Evolutionary conservation across 2,329 filamentous ascomycete species (phyloP).

Genomic region (Pyrenophora graminea): DNA sequence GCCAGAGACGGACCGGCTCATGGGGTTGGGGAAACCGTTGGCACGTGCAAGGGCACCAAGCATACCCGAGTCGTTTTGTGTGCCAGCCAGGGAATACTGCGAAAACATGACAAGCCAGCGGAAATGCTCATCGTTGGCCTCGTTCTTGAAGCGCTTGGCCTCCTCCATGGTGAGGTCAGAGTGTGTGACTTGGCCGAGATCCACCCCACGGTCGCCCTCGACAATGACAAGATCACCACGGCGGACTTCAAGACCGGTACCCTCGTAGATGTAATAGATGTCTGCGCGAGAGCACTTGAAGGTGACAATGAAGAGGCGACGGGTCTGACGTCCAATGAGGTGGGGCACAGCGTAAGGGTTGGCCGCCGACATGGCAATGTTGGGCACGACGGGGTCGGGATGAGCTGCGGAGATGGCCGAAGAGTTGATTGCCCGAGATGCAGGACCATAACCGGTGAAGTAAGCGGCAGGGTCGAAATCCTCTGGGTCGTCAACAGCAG

Average conservation of each 20-base stretch:
- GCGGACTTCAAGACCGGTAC: conserved; percentile 87
- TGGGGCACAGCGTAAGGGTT: conserved; percentile 44
- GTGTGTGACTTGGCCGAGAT: conserved; percentile 88
- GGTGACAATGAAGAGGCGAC: conserved; percentile 77
- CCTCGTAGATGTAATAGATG: conserved; percentile 96
- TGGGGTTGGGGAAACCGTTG: conserved; percentile 36
- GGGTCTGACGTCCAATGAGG: conserved; percentile 35
- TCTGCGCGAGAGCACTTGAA: conserved; percentile 97
- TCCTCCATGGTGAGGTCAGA: conserved; percentile 86
- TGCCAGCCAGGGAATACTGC: conserved; percentile 53
- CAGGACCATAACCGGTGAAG: conserved; percentile 45
- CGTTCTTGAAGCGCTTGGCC: conserved; percentile 86
- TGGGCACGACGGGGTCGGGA: conserved; percentile 37
- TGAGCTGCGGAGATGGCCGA: conserved; percentile 44
- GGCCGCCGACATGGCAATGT: conserved; percentile 23
- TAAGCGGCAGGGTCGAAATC: conserved; percentile 49
- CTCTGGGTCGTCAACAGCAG: conserved; percentile 63
- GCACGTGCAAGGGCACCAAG: conserved; percentile 46
- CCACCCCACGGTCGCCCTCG: conserved; percentile 93
- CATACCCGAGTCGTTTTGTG: conserved; percentile 56
- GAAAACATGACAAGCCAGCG: conserved; percentile 99
- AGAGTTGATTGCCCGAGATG: conserved; percentile 42
- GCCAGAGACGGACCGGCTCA: conserved; percentile 49
- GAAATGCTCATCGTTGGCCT: conserved; percentile 93
- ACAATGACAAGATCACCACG: conserved; percentile 95